Conservation (phyloP, 768 basidiomycete genomes). For the Gyrodon lividus region DNA sequence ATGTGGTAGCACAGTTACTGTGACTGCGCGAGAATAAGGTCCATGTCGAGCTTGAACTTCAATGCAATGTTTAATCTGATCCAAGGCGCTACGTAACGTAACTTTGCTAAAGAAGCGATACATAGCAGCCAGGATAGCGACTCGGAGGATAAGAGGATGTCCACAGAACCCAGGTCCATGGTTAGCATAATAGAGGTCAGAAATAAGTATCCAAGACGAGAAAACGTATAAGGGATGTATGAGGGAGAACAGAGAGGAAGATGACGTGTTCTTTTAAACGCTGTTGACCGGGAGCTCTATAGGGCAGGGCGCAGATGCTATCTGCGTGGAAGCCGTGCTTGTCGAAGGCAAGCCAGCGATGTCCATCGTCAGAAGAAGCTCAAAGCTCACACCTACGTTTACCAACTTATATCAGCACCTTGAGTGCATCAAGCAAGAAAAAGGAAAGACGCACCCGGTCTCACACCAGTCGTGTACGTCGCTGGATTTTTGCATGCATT, state of each 20-base stretch:
- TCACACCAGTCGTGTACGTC: slow-evolving; percentile 46
- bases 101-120: no score
- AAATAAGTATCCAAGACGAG: background rate
- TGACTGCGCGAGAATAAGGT: no score
- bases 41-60: no score
- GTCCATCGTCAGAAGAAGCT: slow-evolving; percentile 60
- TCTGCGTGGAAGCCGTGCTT: slow-evolving; percentile 51
- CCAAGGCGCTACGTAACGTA: no score
- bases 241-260: no score
- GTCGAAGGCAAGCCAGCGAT: slow-evolving; percentile 68
- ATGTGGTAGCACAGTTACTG: no score
- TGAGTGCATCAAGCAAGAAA: background rate
- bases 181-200: background rate
- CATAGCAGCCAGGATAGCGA: no score
- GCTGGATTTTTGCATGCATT: slow-evolving; percentile 67
- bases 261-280: slow-evolving; percentile 34
- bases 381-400: slow-evolving; percentile 53
- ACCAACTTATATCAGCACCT: slow-evolving; percentile 6
- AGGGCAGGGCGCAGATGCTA: slow-evolving; percentile 65
- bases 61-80: no score
- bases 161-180: no score
- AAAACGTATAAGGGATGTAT: no score
- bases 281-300: slow-evolving; percentile 59
- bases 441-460: slow-evolving; percentile 51
- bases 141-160: no score